Percentiles rank a stretch among this genome's conserved stretches.
Conservation (phyloP, 1,139 yeast species). For the Arxiozyma bovina region DNA sequence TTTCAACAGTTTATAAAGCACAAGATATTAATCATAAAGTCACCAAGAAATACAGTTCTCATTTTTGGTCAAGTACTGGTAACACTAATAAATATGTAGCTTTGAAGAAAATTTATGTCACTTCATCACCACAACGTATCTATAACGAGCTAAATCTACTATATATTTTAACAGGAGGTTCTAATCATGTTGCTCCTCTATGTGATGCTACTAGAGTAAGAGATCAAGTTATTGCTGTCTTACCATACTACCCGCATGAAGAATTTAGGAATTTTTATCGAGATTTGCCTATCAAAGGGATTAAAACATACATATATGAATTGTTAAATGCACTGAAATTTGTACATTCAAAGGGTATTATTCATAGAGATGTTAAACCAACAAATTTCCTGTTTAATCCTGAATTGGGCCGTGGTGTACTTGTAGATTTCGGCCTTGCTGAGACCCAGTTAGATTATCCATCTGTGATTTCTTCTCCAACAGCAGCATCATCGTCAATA, state of each 20-base stretch:
- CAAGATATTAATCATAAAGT: constrained; percentile 41
- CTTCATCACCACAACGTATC: constrained; percentile 88
- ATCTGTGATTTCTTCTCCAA: background rate
- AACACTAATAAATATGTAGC: constrained; percentile 59
- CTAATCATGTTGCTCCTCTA: constrained; percentile 74
- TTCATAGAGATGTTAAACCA: constrained; percentile 87
- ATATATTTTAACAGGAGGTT: constrained; percentile 60
- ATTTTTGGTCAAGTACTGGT: constrained; percentile 29
- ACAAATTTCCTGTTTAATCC: constrained; percentile 81
- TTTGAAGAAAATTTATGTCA: constrained; percentile 84
- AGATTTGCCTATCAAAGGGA: constrained; percentile 69
- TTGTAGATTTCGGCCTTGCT: constrained; percentile 90
- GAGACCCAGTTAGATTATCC: constrained; percentile 37
- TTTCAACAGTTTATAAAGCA: constrained; percentile 85
- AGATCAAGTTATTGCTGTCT: constrained; percentile 87
- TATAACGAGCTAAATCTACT: constrained; percentile 76
- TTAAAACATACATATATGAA: constrained; percentile 72
- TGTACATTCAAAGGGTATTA: constrained; percentile 66
- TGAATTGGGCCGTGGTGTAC: constrained; percentile 64
- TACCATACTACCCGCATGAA: constrained; percentile 85
- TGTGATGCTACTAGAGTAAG: constrained; percentile 78
- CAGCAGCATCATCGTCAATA: background rate
- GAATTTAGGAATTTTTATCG: constrained; percentile 85
- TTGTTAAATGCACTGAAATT: constrained; percentile 65
- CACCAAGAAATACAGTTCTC: constrained; percentile 20